Conservation (phyloP, 1,139 yeast genomes). For the Yamadazyma mexicana region DNA sequence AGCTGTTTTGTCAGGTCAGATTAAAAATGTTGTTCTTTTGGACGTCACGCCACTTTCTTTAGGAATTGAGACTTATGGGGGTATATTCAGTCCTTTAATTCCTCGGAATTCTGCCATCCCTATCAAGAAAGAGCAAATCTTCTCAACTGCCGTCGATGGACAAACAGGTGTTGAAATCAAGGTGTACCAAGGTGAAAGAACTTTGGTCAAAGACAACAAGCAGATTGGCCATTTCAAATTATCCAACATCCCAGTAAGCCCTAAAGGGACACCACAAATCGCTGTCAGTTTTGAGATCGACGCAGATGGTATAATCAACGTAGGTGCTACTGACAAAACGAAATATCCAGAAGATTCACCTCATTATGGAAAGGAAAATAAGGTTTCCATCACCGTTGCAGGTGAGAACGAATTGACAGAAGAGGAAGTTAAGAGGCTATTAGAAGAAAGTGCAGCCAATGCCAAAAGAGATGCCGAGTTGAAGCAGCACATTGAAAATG, state of each 20-base stretch:
- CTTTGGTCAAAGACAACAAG: conserved; percentile 97
- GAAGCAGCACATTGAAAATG: conserved; percentile 45
- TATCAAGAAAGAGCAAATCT: conserved; percentile 93
- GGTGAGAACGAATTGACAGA: conserved; percentile 70
- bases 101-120: conserved; percentile 98
- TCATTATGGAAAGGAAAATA: conserved; percentile 31
- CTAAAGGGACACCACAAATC: conserved; percentile 99
- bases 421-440: conserved; percentile 56
- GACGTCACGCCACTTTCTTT: conserved; percentile 98
- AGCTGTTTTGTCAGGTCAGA: conserved; percentile 98
- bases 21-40: conserved; percentile 70
- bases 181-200: conserved; percentile 99
- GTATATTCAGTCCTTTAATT: conserved; percentile 96
- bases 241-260: conserved; percentile 97
- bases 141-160: conserved; percentile 98
- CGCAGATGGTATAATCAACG: conserved; percentile 99
- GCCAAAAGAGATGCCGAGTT: conserved; percentile 44
- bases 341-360: conserved; percentile 41
- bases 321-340: conserved; percentile 97
- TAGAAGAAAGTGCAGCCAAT: conserved; percentile 50
- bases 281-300: conserved; percentile 98
- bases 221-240: conserved; percentile 96
- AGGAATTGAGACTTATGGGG: conserved; percentile 99
- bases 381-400: conserved; percentile 65
- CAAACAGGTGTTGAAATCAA: conserved; percentile 98